phyloP scores from a whole-genome alignment of 345 rosid genomes.

The Citropsis articulata region DNA sequence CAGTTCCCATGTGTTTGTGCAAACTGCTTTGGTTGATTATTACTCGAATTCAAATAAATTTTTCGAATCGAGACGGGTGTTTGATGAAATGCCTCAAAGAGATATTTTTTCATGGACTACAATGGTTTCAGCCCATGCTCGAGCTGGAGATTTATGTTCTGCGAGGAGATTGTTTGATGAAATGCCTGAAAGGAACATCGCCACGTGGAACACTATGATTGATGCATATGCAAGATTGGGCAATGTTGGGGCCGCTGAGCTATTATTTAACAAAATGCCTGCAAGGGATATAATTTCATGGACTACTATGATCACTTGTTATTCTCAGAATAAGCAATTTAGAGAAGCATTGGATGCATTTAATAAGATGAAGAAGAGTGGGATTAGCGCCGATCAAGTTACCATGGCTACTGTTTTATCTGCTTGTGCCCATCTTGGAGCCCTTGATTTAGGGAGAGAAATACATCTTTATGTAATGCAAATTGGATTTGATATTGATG shows the following conservation, averaged over 20 bases:
- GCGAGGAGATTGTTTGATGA: constrained; percentile 48
- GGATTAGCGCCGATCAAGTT: constrained; percentile 60
- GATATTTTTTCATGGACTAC: constrained; percentile 59
- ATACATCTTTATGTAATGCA: constrained; percentile 57
- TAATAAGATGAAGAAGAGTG: constrained; percentile 46
- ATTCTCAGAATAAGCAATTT: constrained; percentile 54
- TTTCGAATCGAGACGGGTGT: constrained; percentile 51
- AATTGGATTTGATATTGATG: constrained; percentile 59
- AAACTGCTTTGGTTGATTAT: constrained; percentile 63
- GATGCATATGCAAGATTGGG: constrained; percentile 60
- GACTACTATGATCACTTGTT: constrained; percentile 80
- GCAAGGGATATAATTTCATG: constrained; percentile 63
- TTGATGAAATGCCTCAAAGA: constrained; percentile 73
- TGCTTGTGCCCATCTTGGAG: constrained; percentile 83
- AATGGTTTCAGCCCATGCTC: constrained; percentile 45
- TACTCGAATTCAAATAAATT: constrained; percentile 42
- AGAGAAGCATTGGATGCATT: constrained; percentile 57
- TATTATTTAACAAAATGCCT: constrained; percentile 55
- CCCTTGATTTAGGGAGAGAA: constrained; percentile 56
- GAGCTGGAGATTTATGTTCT: constrained; percentile 43
- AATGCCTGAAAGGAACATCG: constrained; percentile 54
- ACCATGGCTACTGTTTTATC: constrained; percentile 72
- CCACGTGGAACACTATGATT: constrained; percentile 70
- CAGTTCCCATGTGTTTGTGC: constrained; percentile 56
- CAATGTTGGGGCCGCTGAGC: constrained; percentile 47